phyloP scores from a whole-genome alignment of 495 filamentous ascomycete genomes.

The Aspergillus sparsus region DNA sequence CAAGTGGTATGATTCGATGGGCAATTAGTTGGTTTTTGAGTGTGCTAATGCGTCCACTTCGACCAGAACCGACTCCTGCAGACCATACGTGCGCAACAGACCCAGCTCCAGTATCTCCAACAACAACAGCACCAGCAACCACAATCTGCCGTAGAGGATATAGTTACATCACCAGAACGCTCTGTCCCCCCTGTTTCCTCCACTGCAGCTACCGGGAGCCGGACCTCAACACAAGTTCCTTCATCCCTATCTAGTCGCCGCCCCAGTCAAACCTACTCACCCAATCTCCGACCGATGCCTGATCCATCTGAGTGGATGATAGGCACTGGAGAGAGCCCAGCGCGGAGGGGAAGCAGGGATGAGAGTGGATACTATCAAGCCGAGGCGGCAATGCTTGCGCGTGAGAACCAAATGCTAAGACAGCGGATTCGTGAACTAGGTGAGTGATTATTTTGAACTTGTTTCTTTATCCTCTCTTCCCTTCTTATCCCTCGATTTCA shows the following conservation, averaged over 20 bases:
- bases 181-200: constrained; percentile 52
- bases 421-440: constrained; percentile 78
- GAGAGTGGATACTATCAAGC: constrained; percentile 90
- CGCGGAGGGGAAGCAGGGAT: constrained; percentile 59
- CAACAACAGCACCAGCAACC: constrained; percentile 39
- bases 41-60: background rate
- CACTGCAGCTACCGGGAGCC: constrained; percentile 30
- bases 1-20: constrained; percentile 64
- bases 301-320: constrained; percentile 36
- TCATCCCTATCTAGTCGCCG: constrained; percentile 54
- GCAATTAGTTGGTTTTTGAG: background rate
- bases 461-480: background rate
- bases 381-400: constrained; percentile 79
- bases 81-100: constrained; percentile 86
- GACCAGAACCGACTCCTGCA: constrained; percentile 81
- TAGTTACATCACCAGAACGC: constrained; percentile 65
- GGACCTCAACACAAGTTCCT: constrained; percentile 36
- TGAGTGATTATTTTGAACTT: constrained; percentile 26
- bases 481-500: background rate
- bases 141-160: constrained; percentile 58
- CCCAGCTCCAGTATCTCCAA: constrained; percentile 71
- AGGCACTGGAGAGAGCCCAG: constrained; percentile 29
- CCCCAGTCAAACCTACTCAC: constrained; percentile 44
- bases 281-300: constrained; percentile 36
- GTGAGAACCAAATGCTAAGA: constrained; percentile 94